Evolutionary conservation across 73 alveolate genomes (phyloP).

Genomic region (Paramecium caudatum): DNA sequence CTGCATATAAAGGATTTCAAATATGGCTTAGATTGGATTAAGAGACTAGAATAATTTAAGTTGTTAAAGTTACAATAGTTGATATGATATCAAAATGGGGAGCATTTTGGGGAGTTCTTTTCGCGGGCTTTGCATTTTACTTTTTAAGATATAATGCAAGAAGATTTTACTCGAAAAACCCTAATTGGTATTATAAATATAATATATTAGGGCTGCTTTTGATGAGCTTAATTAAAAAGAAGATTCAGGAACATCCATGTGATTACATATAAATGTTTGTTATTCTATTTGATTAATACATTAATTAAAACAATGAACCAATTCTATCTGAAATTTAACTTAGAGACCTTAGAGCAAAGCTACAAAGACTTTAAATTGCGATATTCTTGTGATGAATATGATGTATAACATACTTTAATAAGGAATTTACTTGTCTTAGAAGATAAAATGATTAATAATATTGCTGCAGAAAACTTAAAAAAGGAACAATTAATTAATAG

Average conservation of each 20-base stretch:
- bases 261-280: too few species aligned
- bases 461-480: constrained; percentile 11
- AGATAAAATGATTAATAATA: background rate
- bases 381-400: constrained; percentile 6
- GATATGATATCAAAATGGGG: constrained; percentile 74
- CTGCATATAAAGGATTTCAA: constrained; percentile 57
- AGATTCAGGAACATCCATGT: too few species aligned
- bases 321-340: background rate
- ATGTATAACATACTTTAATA: background rate
- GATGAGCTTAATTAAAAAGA: too few species aligned
- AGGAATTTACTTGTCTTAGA: constrained; percentile 19
- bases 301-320: background rate
- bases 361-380: background rate
- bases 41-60: constrained; percentile 48
- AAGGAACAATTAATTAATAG: background rate
- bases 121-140: constrained; percentile 74
- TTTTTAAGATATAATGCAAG: constrained; percentile 65
- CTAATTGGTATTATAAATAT: constrained; percentile 50
- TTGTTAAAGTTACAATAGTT: constrained; percentile 66
- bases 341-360: background rate
- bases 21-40: constrained; percentile 60
- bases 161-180: constrained; percentile 67
- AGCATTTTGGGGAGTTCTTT: constrained; percentile 74
- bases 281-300: background rate
- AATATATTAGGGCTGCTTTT: constrained; percentile 6